Base-by-base conservation (phyloP, 164 flowering plant genomes). In the Magnolia changhungtana region DNA sequence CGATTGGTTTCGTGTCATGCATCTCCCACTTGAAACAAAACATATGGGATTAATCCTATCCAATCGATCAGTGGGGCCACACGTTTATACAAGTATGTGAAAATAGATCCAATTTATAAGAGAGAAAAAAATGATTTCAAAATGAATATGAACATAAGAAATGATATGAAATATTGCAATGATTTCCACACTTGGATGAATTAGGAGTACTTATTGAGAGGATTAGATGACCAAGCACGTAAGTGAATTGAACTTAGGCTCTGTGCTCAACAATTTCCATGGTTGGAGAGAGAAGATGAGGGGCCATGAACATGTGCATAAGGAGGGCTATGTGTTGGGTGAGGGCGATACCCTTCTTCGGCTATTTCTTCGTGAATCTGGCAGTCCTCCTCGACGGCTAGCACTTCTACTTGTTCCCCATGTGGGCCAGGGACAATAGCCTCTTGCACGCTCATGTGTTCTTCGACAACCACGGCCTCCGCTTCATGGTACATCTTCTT, bases 401-500 rank as follows among this genome's bases (percentile, higher is more conserved):
- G 67, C 8, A 82, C 49, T 23, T 87, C 85, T 8, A 81, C 74
- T 78, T 87, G 74, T 4, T 77, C 69, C 21, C 95, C 94, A 74
- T 86, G 85, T 16, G 91, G 90, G 9, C 92, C 95, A 3, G 80
- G 82, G 1, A 89, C 83, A 18, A 88, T 84, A 18, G 69, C 82
- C 77, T 91, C 98, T 10, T 88, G 83, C 8, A 89, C 82, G 73
- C 84, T 87, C 68, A 82, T 24, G 50, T 90, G 95, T 58, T 90
- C 94, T 52, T 89, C 91, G 2, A 90, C 23, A 24, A 83, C 80
- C 14, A 91, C 58, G 0, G 77, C 31, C 0, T 89, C 90, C 0
- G 83, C 76, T 77, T 90, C 81, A 77, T 83, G 79, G 50, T 75
- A 55, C 52, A 50, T 49, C 73, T 74, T 84, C 82, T 81, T 86